These are phyloP conservation scores for Coleophoma cylindrospora DNA, from an alignment of 2,329 filamentous ascomycete species.

Conservation along the genomic window DNA sequence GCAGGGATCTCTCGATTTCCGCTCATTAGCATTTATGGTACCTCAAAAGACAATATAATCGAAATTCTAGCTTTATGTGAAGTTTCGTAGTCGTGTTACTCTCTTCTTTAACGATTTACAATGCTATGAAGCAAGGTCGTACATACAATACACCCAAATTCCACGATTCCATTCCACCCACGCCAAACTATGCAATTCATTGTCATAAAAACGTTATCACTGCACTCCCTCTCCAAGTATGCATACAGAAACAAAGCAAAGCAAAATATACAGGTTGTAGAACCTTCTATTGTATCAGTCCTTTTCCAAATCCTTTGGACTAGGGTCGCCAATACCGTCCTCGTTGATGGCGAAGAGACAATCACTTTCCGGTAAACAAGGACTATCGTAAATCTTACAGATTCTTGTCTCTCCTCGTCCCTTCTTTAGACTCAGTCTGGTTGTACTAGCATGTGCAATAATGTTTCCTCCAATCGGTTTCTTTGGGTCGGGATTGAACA, in stretches of 20 bases:
- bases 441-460: constrained; percentile 95
- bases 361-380: constrained; percentile 93
- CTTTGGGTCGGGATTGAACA: constrained; percentile 99
- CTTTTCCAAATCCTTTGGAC: constrained; percentile 92
- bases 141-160: constrained; percentile 8
- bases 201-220: not conserved
- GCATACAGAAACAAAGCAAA: no score
- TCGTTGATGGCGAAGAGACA: constrained; percentile 96
- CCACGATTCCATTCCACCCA: constrained; percentile 6
- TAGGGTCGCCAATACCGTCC: constrained; percentile 93
- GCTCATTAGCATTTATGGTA: not conserved
- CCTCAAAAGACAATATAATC: no score
- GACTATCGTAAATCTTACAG: constrained; percentile 99
- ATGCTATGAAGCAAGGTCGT: not conserved
- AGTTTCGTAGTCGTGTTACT: no score
- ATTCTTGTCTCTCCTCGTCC: constrained; percentile 92
- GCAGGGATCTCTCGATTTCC: not conserved
- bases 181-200: constrained; percentile 13
- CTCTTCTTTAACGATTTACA: not conserved
- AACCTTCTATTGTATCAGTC: constrained; percentile 33
- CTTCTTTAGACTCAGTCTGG: constrained; percentile 90
- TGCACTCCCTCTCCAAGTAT: not conserved
- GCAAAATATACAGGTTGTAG: no score
- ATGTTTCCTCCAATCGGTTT: constrained; percentile 99
- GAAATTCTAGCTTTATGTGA: no score